Evolutionary conservation across 371 early-diverging fungal species (phyloP).

Genomic region (Fennellomyces sp.): DNA sequence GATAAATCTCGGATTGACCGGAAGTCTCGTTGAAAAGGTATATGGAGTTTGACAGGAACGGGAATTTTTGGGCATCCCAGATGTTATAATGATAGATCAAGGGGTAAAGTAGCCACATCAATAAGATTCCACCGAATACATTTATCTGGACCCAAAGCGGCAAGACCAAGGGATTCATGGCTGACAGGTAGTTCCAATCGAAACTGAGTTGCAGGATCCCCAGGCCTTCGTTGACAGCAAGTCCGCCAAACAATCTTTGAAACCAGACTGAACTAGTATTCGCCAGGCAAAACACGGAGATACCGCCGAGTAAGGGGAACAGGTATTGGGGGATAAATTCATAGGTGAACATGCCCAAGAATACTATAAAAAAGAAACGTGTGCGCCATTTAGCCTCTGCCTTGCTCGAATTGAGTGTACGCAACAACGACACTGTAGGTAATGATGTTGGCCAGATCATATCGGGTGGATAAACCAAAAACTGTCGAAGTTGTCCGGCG

Average conservation of each 20-base stretch:
- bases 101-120: slow-evolving; percentile 42
- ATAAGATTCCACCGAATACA: slow-evolving; percentile 34
- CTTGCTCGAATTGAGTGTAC: slow-evolving; percentile 67
- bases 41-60: slow-evolving; percentile 45
- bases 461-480: slow-evolving; percentile 78
- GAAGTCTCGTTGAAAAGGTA: slow-evolving; percentile 29
- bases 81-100: slow-evolving; percentile 39
- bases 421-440: slow-evolving; percentile 74
- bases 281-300: slow-evolving; percentile 52
- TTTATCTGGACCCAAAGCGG: slow-evolving; percentile 64
- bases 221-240: slow-evolving; percentile 48
- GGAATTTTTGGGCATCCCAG: slow-evolving; percentile 50
- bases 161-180: slow-evolving; percentile 66
- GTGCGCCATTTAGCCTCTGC: slow-evolving; percentile 66
- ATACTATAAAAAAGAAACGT: slow-evolving; percentile 54
- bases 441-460: slow-evolving; percentile 91
- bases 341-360: slow-evolving; percentile 37
- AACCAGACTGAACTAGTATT: slow-evolving; percentile 50
- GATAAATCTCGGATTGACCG: slow-evolving; percentile 29
- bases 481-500: slow-evolving; percentile 76
- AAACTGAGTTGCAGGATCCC: slow-evolving; percentile 53
- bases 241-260: slow-evolving; percentile 52
- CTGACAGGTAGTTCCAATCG: slow-evolving; percentile 51
- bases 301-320: slow-evolving; percentile 50
- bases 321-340: slow-evolving; percentile 54